Conservation (phyloP, 257 asterid species). For the Salvia rosmarinus region DNA sequence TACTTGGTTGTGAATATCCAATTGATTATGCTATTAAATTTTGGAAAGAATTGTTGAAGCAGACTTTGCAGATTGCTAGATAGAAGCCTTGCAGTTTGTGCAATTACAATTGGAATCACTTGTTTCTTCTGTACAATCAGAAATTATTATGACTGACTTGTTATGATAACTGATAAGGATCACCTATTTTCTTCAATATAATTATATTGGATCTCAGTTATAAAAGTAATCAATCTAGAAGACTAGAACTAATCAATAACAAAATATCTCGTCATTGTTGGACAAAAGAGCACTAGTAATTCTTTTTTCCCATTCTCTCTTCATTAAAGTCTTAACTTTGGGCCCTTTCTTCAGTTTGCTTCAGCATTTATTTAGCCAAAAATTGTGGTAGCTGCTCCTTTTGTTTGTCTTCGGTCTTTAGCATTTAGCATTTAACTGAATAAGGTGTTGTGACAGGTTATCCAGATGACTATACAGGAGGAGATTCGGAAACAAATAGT, state of each 20-base stretch:
- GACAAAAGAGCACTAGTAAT: background rate
- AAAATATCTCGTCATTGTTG: constrained; percentile 1
- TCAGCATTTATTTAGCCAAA: constrained; percentile 6
- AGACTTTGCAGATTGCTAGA: too few species aligned
- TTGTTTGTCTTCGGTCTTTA: background rate
- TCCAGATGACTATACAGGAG: constrained; percentile 96
- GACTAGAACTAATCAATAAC: background rate
- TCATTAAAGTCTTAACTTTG: background rate
- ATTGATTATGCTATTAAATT: background rate
- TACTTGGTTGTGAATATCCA: background rate
- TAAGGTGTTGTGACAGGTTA: constrained; percentile 56
- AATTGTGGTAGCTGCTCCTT: background rate
- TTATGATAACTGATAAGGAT: too few species aligned
- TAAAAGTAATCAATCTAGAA: background rate
- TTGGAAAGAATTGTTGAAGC: too few species aligned
- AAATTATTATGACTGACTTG: too few species aligned
- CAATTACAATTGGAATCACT: too few species aligned
- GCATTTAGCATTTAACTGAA: constrained; percentile 19
- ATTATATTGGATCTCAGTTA: background rate
- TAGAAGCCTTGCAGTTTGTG: too few species aligned
- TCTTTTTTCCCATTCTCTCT: background rate
- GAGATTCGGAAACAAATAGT: constrained; percentile 96
- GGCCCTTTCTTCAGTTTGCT: constrained; percentile 7
- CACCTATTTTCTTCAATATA: too few species aligned
- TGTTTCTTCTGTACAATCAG: too few species aligned